A percentile compares a stretch with the other conserved stretches of the same genome.
These are phyloP conservation scores for Populus simonii DNA, from an alignment of 345 rosid genomes.

Conservation along the genomic window DNA sequence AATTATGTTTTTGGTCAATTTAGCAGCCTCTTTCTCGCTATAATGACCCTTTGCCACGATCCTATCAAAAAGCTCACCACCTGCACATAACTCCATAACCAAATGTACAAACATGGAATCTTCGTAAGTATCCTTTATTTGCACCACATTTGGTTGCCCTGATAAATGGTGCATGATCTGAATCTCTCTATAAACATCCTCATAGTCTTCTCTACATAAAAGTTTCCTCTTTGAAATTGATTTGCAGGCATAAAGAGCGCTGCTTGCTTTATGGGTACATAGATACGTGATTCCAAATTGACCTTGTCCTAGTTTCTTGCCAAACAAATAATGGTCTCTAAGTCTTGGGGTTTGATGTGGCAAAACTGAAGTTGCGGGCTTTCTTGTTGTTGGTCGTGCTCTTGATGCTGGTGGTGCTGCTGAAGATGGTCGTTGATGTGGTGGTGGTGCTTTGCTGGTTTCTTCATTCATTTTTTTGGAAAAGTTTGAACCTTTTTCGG, in stretches of 20 bases:
- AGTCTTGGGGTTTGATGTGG: slow-evolving; percentile 79
- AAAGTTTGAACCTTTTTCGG: not conserved
- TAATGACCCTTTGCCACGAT: slow-evolving; percentile 90
- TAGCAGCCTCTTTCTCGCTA: slow-evolving; percentile 86
- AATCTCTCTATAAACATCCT: slow-evolving; percentile 95
- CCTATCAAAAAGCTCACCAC: slow-evolving; percentile 95
- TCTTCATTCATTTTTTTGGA: not conserved
- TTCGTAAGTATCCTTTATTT: slow-evolving; percentile 83
- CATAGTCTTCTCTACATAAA: slow-evolving; percentile 85
- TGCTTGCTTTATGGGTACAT: slow-evolving; percentile 61
- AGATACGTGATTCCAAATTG: slow-evolving; percentile 90
- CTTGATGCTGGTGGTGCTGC: slow-evolving; percentile 11
- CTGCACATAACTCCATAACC: slow-evolving; percentile 95
- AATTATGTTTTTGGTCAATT: slow-evolving; percentile 78
- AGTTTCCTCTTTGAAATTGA: slow-evolving; percentile 93
- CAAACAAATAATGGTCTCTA: slow-evolving; percentile 70
- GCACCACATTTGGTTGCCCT: slow-evolving; percentile 77
- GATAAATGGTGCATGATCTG: slow-evolving; percentile 99
- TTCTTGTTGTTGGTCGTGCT: slow-evolving; percentile 24
- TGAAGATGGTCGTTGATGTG: not conserved
- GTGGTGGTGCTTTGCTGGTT: not conserved
- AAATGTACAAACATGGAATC: slow-evolving; percentile 87
- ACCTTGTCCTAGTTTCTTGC: slow-evolving; percentile 92
- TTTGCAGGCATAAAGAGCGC: slow-evolving; percentile 66
- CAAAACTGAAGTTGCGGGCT: slow-evolving; percentile 55